Evolutionary conservation across 1,139 yeast genomes (phyloP).

Genomic region (Wickerhamiella pararugosa): DNA sequence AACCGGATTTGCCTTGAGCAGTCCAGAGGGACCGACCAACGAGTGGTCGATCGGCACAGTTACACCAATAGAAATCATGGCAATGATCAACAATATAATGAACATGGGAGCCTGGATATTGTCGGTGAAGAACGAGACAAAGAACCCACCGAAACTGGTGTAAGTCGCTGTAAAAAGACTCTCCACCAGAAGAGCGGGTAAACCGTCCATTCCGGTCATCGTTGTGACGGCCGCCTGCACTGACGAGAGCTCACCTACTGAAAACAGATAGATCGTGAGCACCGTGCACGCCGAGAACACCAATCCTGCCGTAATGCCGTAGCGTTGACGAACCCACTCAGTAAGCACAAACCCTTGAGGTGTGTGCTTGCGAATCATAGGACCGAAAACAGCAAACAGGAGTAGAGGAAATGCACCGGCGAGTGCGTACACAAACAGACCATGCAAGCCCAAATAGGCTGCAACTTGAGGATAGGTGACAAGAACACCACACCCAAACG

Average conservation of each 20-base stretch:
- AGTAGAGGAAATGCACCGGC: constrained; percentile 74
- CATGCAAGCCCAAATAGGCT: constrained; percentile 75
- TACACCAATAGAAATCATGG: constrained; percentile 69
- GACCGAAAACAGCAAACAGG: constrained; percentile 70
- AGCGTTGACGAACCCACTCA: constrained; percentile 85
- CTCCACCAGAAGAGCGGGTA: constrained; percentile 74
- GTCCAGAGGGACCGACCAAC: constrained; percentile 48
- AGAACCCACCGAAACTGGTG: constrained; percentile 81
- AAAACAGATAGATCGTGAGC: constrained; percentile 71
- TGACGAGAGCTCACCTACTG: constrained; percentile 80
- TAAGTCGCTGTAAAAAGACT: constrained; percentile 78
- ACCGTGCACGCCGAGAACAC: constrained; percentile 72
- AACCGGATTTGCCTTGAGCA: constrained; percentile 45
- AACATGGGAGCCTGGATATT: constrained; percentile 70
- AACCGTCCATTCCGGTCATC: constrained; percentile 62
- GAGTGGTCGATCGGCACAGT: constrained; percentile 55
- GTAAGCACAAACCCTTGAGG: constrained; percentile 87
- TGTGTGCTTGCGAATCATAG: constrained; percentile 58
- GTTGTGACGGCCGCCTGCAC: constrained; percentile 61
- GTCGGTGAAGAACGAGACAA: constrained; percentile 78
- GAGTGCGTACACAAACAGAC: constrained; percentile 71
- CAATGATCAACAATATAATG: constrained; percentile 47
- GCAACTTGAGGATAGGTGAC: constrained; percentile 81
- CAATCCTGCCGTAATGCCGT: constrained; percentile 55
- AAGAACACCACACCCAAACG: constrained; percentile 75